Conservation (phyloP, 2,329 filamentous ascomycete genomes). For the Corynespora cassiicola region DNA sequence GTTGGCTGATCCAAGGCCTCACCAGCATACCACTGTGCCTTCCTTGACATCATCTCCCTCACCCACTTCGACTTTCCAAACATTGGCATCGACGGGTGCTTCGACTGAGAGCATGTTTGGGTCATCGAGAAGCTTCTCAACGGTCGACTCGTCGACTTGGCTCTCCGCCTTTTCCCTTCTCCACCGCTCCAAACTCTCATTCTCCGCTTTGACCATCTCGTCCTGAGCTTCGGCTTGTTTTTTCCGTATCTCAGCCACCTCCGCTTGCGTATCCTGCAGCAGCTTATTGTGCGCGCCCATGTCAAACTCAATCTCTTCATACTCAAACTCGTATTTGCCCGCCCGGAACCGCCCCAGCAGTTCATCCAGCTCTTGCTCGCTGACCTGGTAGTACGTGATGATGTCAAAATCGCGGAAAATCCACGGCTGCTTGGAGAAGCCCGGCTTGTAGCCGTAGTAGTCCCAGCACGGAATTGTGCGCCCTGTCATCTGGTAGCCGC, state of each 20-base stretch:
- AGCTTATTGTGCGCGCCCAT: constrained; percentile 62
- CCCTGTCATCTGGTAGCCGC: constrained; percentile 63
- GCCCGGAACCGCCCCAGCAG: constrained; percentile 57
- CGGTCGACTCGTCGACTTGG: constrained; percentile 55
- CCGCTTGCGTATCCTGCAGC: constrained; percentile 53
- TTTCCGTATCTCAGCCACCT: constrained; percentile 54
- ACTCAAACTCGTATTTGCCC: constrained; percentile 60
- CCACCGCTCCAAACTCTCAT: constrained; percentile 52
- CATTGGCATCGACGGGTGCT: constrained; percentile 54
- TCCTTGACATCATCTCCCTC: constrained; percentile 45
- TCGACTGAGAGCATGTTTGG: constrained; percentile 46
- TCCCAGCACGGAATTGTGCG: constrained; percentile 62
- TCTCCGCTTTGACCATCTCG: constrained; percentile 55
- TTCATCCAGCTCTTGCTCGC: constrained; percentile 58
- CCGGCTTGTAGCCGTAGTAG: constrained; percentile 58
- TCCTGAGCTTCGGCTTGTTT: constrained; percentile 57
- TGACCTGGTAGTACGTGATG: constrained; percentile 62
- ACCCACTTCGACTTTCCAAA: constrained; percentile 52
- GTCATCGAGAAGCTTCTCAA: constrained; percentile 58
- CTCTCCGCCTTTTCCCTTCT: constrained; percentile 51
- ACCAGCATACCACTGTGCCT: constrained; percentile 33
- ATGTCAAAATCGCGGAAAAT: constrained; percentile 65
- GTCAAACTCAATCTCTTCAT: constrained; percentile 59
- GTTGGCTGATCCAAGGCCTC: too few species aligned
- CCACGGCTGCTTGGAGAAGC: constrained; percentile 59